Conservation (phyloP, 129 eudicot genomes). For the Chrysanthemum lavandulifolium region DNA sequence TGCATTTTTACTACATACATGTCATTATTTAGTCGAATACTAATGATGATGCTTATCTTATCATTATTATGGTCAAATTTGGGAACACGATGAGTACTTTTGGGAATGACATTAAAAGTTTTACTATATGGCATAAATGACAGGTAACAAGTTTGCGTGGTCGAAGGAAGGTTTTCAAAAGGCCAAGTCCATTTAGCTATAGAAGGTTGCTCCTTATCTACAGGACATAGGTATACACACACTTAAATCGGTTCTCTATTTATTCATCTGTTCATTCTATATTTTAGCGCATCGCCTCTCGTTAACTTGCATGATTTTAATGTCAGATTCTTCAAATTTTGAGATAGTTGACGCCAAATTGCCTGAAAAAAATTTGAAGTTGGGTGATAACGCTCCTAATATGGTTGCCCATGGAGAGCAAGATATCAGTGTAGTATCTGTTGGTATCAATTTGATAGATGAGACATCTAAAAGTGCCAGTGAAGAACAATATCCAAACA, state of each 20-base stretch:
- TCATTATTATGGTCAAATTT: background rate
- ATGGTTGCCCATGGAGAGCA: constrained; percentile 5
- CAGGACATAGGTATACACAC: constrained; percentile 38
- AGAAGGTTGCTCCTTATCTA: constrained; percentile 63
- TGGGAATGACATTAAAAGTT: background rate
- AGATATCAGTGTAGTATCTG: constrained; percentile 7
- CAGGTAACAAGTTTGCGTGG: constrained; percentile 38
- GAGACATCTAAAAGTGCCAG: background rate
- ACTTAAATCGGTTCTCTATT: background rate
- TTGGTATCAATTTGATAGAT: too few species aligned
- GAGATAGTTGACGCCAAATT: constrained; percentile 40
- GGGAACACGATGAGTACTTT: background rate
- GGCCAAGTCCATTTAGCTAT: constrained; percentile 58
- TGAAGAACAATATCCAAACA: background rate
- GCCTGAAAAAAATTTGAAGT: constrained; percentile 20
- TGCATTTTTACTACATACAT: too few species aligned
- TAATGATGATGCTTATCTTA: background rate
- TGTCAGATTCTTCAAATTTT: constrained; percentile 24
- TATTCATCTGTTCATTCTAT: background rate
- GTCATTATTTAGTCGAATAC: too few species aligned
- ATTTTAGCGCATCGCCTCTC: background rate
- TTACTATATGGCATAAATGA: background rate
- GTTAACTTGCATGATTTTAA: background rate
- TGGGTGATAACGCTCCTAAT: constrained; percentile 3
- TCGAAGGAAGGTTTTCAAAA: constrained; percentile 49